phyloP scores from a whole-genome alignment of 768 basidiomycete genomes.

The Tulasnella sp. region DNA sequence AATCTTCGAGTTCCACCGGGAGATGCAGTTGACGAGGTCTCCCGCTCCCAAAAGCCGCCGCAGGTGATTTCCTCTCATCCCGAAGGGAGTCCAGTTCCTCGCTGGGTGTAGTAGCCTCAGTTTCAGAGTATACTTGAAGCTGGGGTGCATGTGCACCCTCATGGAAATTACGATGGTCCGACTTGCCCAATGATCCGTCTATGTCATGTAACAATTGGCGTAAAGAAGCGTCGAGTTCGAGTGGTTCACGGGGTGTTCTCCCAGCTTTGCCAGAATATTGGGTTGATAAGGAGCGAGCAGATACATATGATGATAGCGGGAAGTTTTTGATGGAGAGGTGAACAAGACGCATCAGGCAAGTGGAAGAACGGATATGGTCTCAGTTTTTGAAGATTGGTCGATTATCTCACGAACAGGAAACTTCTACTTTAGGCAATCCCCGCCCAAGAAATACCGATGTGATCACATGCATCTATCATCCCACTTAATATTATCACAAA shows the following conservation, averaged over 20 bases:
- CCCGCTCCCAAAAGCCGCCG: slow-evolving; percentile 66
- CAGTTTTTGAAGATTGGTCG: too few species aligned
- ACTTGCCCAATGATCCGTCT: slow-evolving; percentile 41
- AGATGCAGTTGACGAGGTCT: slow-evolving; percentile 58
- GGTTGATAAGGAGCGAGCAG: too few species aligned
- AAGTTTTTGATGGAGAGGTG: too few species aligned
- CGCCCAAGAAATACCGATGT: too few species aligned
- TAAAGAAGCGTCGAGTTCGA: slow-evolving; percentile 47
- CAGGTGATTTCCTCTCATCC: slow-evolving; percentile 55
- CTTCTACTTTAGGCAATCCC: too few species aligned
- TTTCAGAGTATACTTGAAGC: not conserved
- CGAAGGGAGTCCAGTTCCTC: slow-evolving; percentile 25
- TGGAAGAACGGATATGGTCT: too few species aligned
- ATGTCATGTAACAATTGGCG: slow-evolving; percentile 50
- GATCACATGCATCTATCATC: too few species aligned
- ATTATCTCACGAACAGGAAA: too few species aligned
- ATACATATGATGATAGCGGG: too few species aligned
- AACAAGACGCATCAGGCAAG: too few species aligned
- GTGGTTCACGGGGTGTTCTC: not conserved
- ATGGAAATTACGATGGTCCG: not conserved
- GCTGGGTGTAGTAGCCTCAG: slow-evolving; percentile 23
- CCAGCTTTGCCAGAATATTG: too few species aligned
- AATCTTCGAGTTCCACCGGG: slow-evolving; percentile 53
- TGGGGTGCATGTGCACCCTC: slow-evolving; percentile 13
- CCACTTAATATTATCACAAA: too few species aligned